phyloP scores from a whole-genome alignment of 192 early-diverging fungal genomes.

The Podila minutissima region DNA sequence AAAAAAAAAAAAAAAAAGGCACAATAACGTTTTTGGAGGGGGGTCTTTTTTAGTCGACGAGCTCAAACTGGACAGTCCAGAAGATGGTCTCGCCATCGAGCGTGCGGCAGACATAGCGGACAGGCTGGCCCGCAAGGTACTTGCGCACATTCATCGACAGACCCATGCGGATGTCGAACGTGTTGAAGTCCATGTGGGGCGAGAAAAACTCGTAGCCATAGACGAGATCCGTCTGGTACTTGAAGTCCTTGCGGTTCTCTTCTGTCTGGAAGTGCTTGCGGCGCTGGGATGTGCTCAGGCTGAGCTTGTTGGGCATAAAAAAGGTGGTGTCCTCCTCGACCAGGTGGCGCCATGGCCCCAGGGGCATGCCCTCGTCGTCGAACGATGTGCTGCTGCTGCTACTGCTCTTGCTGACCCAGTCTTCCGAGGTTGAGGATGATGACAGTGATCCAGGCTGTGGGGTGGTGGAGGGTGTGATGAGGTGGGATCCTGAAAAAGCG shows the following conservation, averaged over 20 bases:
- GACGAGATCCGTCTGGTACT: constrained; percentile 38
- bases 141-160: constrained; percentile 44
- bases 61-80: constrained; percentile 48
- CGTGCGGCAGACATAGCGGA: constrained; percentile 47
- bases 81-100: constrained; percentile 38
- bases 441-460: constrained; percentile 35
- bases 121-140: constrained; percentile 42
- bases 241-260: constrained; percentile 33
- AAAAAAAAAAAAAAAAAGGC: not conserved
- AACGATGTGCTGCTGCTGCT: not conserved
- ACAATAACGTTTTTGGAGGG: not conserved
- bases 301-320: constrained; percentile 20
- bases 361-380: constrained; percentile 25
- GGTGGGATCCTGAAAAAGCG: not conserved
- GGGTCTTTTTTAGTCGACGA: constrained; percentile 22
- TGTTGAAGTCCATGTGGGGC: constrained; percentile 55
- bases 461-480: constrained; percentile 15
- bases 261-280: constrained; percentile 45
- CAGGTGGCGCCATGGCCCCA: constrained; percentile 31
- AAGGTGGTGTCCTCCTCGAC: constrained; percentile 49
- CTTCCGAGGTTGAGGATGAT: constrained; percentile 10
- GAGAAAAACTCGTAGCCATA: constrained; percentile 54
- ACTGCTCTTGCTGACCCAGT: not conserved
- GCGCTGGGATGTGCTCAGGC: constrained; percentile 25
- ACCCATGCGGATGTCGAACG: constrained; percentile 39